Conservation (phyloP, 148 eudicot species). For the Camellia lanceoleosa region DNA sequence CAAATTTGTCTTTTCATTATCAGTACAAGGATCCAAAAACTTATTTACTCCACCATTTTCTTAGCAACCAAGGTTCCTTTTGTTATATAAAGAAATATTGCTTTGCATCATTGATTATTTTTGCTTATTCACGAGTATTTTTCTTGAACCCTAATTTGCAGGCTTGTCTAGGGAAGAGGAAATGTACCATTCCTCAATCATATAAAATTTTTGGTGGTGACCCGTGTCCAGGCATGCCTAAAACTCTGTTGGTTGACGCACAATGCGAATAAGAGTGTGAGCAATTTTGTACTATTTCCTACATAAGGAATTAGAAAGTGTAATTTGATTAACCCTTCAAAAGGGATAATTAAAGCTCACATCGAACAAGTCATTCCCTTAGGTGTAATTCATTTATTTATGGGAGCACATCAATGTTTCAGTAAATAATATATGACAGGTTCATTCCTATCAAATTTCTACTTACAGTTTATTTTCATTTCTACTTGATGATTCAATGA, state of each 20-base stretch:
- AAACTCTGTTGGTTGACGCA: constrained; percentile 31
- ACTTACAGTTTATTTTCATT: no score
- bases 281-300: neutral
- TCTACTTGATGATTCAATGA: no score
- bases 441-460: neutral
- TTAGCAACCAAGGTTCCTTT: neutral
- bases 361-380: neutral
- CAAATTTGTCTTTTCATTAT: neutral
- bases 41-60: neutral
- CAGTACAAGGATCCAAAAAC: neutral
- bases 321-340: neutral
- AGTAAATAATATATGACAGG: neutral
- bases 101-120: neutral
- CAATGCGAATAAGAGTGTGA: constrained; percentile 15
- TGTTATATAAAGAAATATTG: neutral
- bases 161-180: constrained; percentile 41
- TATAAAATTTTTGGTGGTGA: constrained; percentile 26
- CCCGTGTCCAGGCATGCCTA: constrained; percentile 36
- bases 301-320: neutral
- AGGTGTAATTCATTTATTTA: neutral
- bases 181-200: constrained; percentile 25
- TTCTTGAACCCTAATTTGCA: constrained; percentile 3
- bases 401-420: neutral
- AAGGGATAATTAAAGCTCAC: neutral
- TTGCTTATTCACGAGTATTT: neutral